phyloP scores from a whole-genome alignment of 176 grass and related monocot species.

The Avena sativa region DNA sequence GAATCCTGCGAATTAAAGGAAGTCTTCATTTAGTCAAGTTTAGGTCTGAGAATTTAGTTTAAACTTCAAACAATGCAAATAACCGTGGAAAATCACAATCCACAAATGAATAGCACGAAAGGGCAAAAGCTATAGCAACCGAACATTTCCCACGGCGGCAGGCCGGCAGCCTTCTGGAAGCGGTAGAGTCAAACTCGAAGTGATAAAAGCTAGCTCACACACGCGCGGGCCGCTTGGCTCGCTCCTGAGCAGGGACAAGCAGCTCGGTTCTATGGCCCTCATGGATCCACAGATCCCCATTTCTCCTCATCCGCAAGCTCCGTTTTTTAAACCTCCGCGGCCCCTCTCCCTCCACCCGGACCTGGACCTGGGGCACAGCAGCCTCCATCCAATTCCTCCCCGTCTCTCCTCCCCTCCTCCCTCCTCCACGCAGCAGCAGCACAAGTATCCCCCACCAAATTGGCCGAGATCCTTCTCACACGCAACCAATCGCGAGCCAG shows the following conservation, averaged over 20 bases:
- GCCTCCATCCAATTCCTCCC: not conserved
- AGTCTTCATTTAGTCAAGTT: too few relatives aligned
- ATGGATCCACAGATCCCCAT: constrained; percentile 36
- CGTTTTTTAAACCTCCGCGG: constrained; percentile 45
- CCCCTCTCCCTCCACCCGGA: constrained; percentile 27
- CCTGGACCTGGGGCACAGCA: not conserved
- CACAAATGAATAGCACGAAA: not conserved
- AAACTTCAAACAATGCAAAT: too few relatives aligned
- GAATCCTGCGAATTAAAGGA: too few relatives aligned
- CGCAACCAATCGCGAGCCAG: constrained; percentile 38
- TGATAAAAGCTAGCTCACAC: not conserved
- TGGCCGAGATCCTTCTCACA: constrained; percentile 18
- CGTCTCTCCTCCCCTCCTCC: not conserved
- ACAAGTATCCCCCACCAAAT: constrained; percentile 16
- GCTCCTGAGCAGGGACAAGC: not conserved
- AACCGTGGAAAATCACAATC: too few relatives aligned
- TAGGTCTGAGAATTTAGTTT: too few relatives aligned
- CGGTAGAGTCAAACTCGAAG: constrained; percentile 7
- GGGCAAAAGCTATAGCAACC: not conserved
- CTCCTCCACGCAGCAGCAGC: not conserved
- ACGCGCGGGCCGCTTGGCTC: not conserved
- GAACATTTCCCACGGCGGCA: not conserved
- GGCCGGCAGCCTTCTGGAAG: not conserved
- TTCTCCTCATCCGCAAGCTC: constrained; percentile 45
- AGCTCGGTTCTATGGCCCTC: constrained; percentile 41